phyloP scores from a whole-genome alignment of 2,329 filamentous ascomycete genomes.

The Scedosporium minutisporum region DNA sequence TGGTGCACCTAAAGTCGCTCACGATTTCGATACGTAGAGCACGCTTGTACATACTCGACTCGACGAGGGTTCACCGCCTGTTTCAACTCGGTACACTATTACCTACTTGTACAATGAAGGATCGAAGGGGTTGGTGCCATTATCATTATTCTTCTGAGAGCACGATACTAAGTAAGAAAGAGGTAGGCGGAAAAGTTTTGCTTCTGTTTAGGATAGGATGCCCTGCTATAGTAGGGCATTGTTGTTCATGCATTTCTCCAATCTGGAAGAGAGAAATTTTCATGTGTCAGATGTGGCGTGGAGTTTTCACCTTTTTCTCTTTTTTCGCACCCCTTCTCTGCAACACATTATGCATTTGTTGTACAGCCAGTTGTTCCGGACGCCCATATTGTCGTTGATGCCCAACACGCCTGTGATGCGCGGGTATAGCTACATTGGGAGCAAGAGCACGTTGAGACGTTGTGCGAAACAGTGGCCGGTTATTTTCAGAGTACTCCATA shows the following conservation, averaged over 20 bases:
- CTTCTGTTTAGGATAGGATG: background rate
- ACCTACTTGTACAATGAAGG: background rate
- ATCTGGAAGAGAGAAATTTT: background rate
- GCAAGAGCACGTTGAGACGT: too few species aligned
- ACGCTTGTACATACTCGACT: background rate
- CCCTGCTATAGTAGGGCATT: slow-evolving; percentile 1
- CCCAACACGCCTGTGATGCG: background rate
- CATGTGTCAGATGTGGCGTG: background rate
- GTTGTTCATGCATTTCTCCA: background rate
- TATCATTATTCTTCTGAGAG: background rate
- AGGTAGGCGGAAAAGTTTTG: too few species aligned
- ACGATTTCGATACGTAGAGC: background rate
- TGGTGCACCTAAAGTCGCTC: background rate
- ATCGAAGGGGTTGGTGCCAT: background rate
- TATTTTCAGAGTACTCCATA: too few species aligned
- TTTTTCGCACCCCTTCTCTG: background rate
- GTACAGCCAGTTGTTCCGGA: background rate
- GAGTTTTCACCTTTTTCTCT: background rate
- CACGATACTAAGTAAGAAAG: too few species aligned
- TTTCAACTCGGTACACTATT: background rate
- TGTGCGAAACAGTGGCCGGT: too few species aligned
- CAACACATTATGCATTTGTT: background rate
- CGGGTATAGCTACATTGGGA: background rate
- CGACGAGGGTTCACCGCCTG: background rate
- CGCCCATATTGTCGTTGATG: background rate